These are phyloP conservation scores for Lecanosticta acicola DNA, from an alignment of 2,329 filamentous ascomycete genomes.

Conservation along the genomic window DNA sequence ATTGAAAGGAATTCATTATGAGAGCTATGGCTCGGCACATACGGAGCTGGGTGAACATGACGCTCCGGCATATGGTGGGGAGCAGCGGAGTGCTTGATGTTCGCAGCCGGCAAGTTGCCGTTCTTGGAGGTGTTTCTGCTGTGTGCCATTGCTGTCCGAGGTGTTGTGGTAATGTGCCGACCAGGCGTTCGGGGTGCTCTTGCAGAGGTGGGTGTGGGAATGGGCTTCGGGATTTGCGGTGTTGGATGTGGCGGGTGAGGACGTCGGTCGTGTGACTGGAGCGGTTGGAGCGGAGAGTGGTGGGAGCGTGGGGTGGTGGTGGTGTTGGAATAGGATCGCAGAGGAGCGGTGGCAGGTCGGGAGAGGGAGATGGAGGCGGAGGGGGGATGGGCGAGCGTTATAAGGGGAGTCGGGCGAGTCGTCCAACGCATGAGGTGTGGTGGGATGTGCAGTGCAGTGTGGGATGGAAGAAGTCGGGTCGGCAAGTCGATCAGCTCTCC, in stretches of 20 bases:
- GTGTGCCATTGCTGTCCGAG: conserved; percentile 6
- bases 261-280: background rate
- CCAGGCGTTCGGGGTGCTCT: background rate
- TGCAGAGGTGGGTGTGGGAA: background rate
- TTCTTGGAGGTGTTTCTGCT: conserved; percentile 14
- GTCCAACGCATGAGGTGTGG: conserved; percentile 1
- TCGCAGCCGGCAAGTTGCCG: conserved; percentile 25
- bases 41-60: conserved; percentile 25
- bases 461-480: background rate
- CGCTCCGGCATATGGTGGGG: conserved; percentile 31
- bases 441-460: background rate
- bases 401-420: conserved; percentile 2
- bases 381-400: background rate
- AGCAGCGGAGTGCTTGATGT: conserved; percentile 30
- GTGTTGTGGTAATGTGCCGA: conserved; percentile 3
- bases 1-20: conserved; percentile 3
- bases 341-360: background rate
- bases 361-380: background rate
- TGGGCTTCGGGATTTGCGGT: background rate
- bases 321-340: background rate
- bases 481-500: background rate
- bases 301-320: background rate
- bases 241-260: background rate
- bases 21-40: conserved; percentile 9
- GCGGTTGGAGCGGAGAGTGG: background rate